A percentile compares a stretch with the other conserved stretches of the same genome.
Conservation (phyloP, 2,329 filamentous ascomycete species). For the Amesomyces nigricolor region DNA sequence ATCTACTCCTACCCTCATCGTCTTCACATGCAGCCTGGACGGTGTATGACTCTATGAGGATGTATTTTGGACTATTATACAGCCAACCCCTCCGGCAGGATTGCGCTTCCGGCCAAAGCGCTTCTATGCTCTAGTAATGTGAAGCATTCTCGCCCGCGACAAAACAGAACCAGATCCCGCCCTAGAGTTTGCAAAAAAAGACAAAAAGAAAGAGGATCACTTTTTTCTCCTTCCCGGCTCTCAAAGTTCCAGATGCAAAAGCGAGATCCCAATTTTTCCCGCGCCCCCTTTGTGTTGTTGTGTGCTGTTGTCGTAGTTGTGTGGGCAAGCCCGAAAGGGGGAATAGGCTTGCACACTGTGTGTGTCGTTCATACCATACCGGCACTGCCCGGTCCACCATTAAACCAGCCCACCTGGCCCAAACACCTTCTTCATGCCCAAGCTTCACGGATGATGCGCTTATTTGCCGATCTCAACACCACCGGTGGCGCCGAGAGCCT, state of each 20-base stretch:
- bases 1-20: too few relatives aligned
- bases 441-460: conserved; percentile 14
- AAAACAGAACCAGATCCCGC: conserved; percentile 20
- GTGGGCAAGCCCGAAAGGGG: conserved; percentile 2
- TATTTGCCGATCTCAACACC: conserved; percentile 65
- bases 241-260: background rate
- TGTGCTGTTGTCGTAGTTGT: background rate
- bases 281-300: background rate
- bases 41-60: conserved; percentile 6
- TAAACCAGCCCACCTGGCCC: background rate
- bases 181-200: conserved; percentile 12
- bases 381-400: background rate
- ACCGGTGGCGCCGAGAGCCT: conserved; percentile 53
- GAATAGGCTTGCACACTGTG: background rate
- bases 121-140: conserved; percentile 23
- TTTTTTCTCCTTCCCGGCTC: background rate
- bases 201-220: conserved; percentile 9
- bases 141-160: conserved; percentile 19
- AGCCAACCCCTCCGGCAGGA: conserved; percentile 22
- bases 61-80: conserved; percentile 23
- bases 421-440: background rate
- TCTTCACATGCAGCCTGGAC: too few relatives aligned
- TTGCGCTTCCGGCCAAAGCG: conserved; percentile 18
- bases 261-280: background rate
- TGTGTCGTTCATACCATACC: background rate